Percentiles rank a stretch among this genome's conserved stretches.
phyloP scores from a whole-genome alignment of 2,329 filamentous ascomycete genomes.

The Harringtonia aguacate region DNA sequence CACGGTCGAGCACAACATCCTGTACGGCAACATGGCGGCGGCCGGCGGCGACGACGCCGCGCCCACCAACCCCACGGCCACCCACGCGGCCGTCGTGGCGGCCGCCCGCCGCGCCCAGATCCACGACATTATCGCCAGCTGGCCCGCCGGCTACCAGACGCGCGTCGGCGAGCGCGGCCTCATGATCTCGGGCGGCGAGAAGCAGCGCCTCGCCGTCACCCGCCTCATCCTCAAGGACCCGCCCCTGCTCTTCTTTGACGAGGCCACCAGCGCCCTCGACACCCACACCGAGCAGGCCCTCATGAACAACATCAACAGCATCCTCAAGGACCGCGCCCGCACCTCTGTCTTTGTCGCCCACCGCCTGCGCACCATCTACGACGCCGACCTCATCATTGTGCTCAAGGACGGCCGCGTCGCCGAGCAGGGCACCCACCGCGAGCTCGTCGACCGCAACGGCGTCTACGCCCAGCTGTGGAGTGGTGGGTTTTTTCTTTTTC shows the following conservation, averaged over 20 bases:
- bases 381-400: constrained; percentile 88
- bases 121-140: constrained; percentile 66
- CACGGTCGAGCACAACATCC: constrained; percentile 90
- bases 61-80: no score
- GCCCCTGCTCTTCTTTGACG: constrained; percentile 24
- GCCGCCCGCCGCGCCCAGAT: constrained; percentile 78
- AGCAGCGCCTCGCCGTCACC: constrained; percentile 42
- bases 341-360: constrained; percentile 96
- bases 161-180: constrained; percentile 54
- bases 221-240: constrained; percentile 26
- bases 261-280: constrained; percentile 17
- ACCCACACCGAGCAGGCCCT: constrained; percentile 77
- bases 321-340: constrained; percentile 74
- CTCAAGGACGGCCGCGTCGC: constrained; percentile 75
- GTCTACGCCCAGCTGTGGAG: constrained; percentile 89
- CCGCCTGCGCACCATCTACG: constrained; percentile 83
- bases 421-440: constrained; percentile 78
- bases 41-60: not conserved
- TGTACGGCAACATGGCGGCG: constrained; percentile 62
- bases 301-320: constrained; percentile 84
- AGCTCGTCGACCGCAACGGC: constrained; percentile 67
- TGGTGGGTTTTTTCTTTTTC: constrained; percentile 6
- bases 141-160: constrained; percentile 82
- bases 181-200: constrained; percentile 41
- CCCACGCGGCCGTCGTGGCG: constrained; percentile 58